Evolutionary conservation across 805 yeast genomes (phyloP).

Genomic region (Lipomyces spencermartinsiae): DNA sequence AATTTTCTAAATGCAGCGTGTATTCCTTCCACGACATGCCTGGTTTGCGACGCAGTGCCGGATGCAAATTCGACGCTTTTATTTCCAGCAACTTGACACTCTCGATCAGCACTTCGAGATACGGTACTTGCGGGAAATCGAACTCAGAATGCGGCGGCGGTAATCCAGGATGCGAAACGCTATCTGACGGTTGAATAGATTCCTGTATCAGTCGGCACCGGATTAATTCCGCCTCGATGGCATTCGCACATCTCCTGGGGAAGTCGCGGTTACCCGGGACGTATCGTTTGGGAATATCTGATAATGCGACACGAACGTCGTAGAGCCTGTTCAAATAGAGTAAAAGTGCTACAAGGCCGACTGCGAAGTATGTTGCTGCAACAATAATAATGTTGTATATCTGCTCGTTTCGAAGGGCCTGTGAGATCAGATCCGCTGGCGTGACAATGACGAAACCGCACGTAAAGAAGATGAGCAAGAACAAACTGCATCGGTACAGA

Average conservation of each 20-base stretch:
- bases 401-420: conserved; percentile 64
- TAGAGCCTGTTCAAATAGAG: conserved; percentile 66
- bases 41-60: conserved; percentile 47
- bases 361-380: conserved; percentile 69
- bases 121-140: conserved; percentile 44
- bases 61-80: conserved; percentile 36
- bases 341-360: conserved; percentile 57
- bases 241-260: conserved; percentile 54
- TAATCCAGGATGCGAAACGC: conserved; percentile 59
- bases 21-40: conserved; percentile 61
- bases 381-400: conserved; percentile 84
- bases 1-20: conserved; percentile 53
- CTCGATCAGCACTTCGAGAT: conserved; percentile 40
- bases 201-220: conserved; percentile 53
- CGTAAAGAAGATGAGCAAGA: conserved; percentile 42
- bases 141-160: conserved; percentile 49
- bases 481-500: conserved; percentile 44
- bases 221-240: conserved; percentile 51
- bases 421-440: conserved; percentile 79
- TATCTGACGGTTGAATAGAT: conserved; percentile 52
- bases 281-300: conserved; percentile 80
- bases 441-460: conserved; percentile 71
- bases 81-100: conserved; percentile 42
- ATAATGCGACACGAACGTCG: conserved; percentile 61
- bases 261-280: conserved; percentile 70